Evolutionary conservation across 139 green algal genomes (phyloP), one percentile per base, ranked within the genome.

Genomic region (Mychonastes homosphaera): DNA sequence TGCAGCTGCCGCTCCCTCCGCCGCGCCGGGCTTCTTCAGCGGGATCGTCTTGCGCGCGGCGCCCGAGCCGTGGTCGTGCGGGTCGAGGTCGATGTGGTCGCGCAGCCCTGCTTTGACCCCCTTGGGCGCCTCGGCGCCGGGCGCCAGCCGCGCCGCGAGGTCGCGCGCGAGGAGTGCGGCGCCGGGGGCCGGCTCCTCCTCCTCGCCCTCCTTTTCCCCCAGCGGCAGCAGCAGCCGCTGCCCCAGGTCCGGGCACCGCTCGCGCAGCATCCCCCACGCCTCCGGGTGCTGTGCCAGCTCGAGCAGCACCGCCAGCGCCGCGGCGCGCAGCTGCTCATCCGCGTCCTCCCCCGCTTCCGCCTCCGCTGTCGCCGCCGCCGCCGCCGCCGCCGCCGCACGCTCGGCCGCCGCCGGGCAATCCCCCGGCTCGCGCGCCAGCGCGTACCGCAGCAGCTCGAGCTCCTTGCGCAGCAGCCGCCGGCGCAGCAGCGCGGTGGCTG

Each of bases 271-370:
- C 12, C 41, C 33, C 71, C 67, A 71, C 16, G 56, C 70, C 21
- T 55, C 35, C 21, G 63, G 39, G 21, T 72, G 27, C 0, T 30
- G 39, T 8, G 63, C 60, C 30, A 87, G 36, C 62, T 79, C 47
- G 28, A 65, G 26, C 34, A 74, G 46, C 48, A 72, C 49, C 21
- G 45, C 49, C 49, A 83, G 24, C 2, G 73, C 66, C 15, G 66
- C 76, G 12, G 63, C 39, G 0, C 78, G 65, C 35, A 79, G n/a
- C n/a, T n/a, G n/a, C n/a, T n/a, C 32, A 43, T 78, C 77, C 19
- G 53, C 58, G 33, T 73, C 67, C 27, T 70, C 60, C 24, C 41
- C 24, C 8, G 16, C 27, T n/a, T n/a, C n/a, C 15, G 10, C 15
- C 12, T 53, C 49, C 13, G 16, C n/a, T 43, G 51, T 33, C 30